Base-by-base conservation (phyloP, 257 asterid genomes). In the Plantago ovata region DNA sequence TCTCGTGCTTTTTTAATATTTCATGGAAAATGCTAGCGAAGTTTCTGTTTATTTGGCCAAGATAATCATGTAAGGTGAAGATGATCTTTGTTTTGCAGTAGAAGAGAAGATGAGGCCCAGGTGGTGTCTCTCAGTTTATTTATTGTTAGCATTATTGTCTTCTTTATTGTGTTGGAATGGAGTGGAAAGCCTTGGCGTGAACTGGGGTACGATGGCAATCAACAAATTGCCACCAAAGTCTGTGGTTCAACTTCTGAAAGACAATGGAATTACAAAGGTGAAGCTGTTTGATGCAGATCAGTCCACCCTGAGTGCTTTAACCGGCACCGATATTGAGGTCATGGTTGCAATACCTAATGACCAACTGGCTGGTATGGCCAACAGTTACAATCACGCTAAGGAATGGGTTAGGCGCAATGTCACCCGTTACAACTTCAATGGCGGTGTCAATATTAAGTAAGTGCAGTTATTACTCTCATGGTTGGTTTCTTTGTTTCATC, bases 271-370 rank as follows among this genome's bases (percentile, higher is more conserved):
- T 22, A 68, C 52, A 18, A 86, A 86, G 70, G 93, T 79, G 67
- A 86, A 86, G 78, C 73, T 86, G 4, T 86, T 86, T 50, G 95
- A 86, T 61, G 80, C 95, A 6, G 89, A 86, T 53, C 68, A 64
- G 45, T 64, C 85, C 11, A 83, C 93, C 15, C 72, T 85, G 95
- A 76, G 58, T 65, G 92, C 88, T n/a, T 63, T 85, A 38, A 82
- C 83, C 14, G 93, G 89, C 28, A 68, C 81, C 43, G 84, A 59
- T 63, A 71, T 86, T 48, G 85, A 86, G 56, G 95, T 86, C 22
- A 86, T 86, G 95, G 78, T 86, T 39, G 95, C 93, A 0, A 86
- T 86, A 65, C 95, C 95, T 0, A 86, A 86, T 55, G 93, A 84
- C 62, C 89, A 78, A 72, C 84, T 85, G 11, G 67, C 83, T 21